Base-by-base conservation (phyloP, 2,329 filamentous ascomycete genomes). In the Fusarium annulatum region DNA sequence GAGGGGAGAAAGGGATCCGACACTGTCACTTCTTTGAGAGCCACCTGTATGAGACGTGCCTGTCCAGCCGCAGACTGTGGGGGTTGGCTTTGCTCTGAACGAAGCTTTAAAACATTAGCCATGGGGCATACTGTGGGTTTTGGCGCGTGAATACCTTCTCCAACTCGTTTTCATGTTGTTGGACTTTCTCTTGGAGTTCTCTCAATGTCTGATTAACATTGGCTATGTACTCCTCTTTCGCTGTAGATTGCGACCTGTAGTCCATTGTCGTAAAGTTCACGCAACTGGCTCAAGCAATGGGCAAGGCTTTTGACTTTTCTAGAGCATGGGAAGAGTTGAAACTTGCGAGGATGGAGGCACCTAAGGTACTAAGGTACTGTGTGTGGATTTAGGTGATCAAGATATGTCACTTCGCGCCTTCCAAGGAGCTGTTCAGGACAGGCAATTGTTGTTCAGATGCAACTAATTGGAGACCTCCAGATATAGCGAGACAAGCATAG, bases 201-300 rank as follows among this genome's bases (percentile, higher is more conserved):
- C 86, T 87, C 49, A 95, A 78, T 4, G 93, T 94, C 61, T 88
- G 87, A 64, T 94, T 89, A 49, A 96, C 84, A 76, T 87, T 89
- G 46, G 85, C 69, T n/a, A 78, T 77, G 71, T 84, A 81, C 30
- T 74, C 64, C 53, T 80, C 77, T 7, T 75, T 75, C 57, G 79
- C 77, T 23, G 76, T 72, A 65, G 63, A 72, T 52, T 74, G 76
- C 52, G 76, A 70, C 41, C 59, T 68, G 23, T 79, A 61, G 19
- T 76, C 76, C 78, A 81, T 82, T 28, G 42, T 65, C 23, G 49
- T 30, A 34, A 30, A 34, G n/a, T 15, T 53, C 36, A 21, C 16
- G 12, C 26, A 42, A 34, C 15, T 30, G 30, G 33, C 34, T 46
- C 30, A n/a, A 63, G 30, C 26, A 64, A 21, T 34, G 18, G 16